Percentiles rank a stretch among this genome's conserved stretches.
phyloP scores from a whole-genome alignment of 306 rosid genomes.

The Delonix regia region DNA sequence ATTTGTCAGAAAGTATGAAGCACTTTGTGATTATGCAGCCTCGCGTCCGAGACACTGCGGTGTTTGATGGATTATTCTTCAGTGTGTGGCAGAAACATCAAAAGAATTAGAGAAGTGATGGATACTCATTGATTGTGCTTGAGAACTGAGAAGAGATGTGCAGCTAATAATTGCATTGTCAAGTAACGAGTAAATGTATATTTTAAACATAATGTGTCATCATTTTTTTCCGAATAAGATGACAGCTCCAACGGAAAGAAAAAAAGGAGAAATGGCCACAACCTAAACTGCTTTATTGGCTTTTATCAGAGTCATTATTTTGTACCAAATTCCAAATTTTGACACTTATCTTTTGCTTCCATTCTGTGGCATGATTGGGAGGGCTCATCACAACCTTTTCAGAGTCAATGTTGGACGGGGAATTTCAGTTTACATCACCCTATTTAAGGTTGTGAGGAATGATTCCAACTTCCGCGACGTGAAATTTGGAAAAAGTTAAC shows the following conservation, averaged over 20 bases:
- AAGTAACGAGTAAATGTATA: conserved; percentile 10
- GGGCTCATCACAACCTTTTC: conserved; percentile 10
- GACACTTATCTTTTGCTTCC: conserved; percentile 6
- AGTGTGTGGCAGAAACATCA: conserved; percentile 22
- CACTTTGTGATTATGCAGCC: conserved; percentile 39
- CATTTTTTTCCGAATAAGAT: conserved; percentile 1
- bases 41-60: background rate
- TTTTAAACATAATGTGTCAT: background rate
- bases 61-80: background rate
- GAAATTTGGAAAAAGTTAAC: background rate
- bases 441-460: background rate
- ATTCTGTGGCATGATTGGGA: conserved; percentile 31
- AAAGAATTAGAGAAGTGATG: conserved; percentile 39
- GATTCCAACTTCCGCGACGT: background rate
- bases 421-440: background rate
- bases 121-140: conserved; percentile 31
- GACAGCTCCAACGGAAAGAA: conserved; percentile 14
- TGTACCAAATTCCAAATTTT: background rate
- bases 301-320: conserved; percentile 35
- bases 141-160: background rate
- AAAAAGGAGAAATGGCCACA: conserved; percentile 8
- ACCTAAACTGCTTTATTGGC: conserved; percentile 24
- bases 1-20: background rate
- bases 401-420: conserved; percentile 20
- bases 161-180: conserved; percentile 35